These are phyloP conservation scores for Blastobotrys serpentis DNA, from an alignment of 1,139 yeast genomes.

Conservation along the genomic window DNA sequence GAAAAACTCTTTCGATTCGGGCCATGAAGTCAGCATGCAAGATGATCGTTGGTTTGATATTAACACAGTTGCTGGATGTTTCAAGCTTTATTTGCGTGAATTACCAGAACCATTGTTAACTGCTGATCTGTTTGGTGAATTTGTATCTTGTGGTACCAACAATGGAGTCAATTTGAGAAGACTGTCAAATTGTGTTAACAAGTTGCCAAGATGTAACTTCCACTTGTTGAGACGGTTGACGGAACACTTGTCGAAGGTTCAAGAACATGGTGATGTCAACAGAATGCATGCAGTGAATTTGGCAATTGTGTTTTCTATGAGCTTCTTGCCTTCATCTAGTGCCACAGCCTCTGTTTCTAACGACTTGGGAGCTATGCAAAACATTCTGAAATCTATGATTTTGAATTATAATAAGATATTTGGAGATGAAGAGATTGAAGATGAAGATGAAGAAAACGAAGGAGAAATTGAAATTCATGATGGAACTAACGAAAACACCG, in stretches of 20 bases:
- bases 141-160: slow-evolving; percentile 39
- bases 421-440: slow-evolving; percentile 14
- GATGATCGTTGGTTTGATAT: slow-evolving; percentile 75
- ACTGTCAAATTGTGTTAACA: slow-evolving; percentile 47
- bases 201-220: slow-evolving; percentile 65
- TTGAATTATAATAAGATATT: slow-evolving; percentile 34
- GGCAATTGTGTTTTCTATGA: slow-evolving; percentile 73
- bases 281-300: slow-evolving; percentile 78
- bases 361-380: slow-evolving; percentile 42
- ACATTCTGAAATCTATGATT: slow-evolving; percentile 40
- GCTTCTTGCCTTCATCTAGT: slow-evolving; percentile 44
- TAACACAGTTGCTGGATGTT: slow-evolving; percentile 86
- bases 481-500: slow-evolving; percentile 6
- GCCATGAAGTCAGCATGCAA: slow-evolving; percentile 63
- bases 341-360: slow-evolving; percentile 30
- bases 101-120: slow-evolving; percentile 85
- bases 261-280: slow-evolving; percentile 58
- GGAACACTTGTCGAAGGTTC: slow-evolving; percentile 62
- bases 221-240: slow-evolving; percentile 65
- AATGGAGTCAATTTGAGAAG: slow-evolving; percentile 33
- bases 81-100: slow-evolving; percentile 82
- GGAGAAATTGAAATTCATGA: slow-evolving; percentile 3
- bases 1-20: slow-evolving; percentile 70
- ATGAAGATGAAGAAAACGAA: slow-evolving; percentile 9
- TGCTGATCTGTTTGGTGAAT: slow-evolving; percentile 52